phyloP scores from a whole-genome alignment of 169 alveolate genomes.

The Babesia caballi region DNA sequence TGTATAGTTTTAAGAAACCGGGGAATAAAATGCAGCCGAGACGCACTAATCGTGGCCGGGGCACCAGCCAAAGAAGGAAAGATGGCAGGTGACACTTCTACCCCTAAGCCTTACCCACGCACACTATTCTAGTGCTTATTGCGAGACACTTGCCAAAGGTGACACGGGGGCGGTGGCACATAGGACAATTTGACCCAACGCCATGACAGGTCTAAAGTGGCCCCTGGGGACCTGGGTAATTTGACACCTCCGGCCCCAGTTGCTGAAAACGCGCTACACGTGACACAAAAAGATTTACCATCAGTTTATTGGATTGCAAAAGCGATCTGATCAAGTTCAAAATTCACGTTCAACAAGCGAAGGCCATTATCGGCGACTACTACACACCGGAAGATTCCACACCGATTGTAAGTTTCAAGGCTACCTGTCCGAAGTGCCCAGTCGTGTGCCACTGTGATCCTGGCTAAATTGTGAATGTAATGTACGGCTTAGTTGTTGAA shows the following conservation, averaged over 20 bases:
- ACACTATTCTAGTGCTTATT: no score
- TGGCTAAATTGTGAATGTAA: neutral
- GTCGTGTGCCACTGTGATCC: neutral
- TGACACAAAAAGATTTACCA: slow-evolving; percentile 1
- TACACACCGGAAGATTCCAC: neutral
- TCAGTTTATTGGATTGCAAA: neutral
- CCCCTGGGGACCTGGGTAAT: slow-evolving; percentile 31
- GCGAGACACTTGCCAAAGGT: no score
- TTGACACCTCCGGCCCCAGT: slow-evolving; percentile 52
- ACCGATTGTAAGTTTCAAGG: slow-evolving; percentile 1
- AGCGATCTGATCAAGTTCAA: neutral
- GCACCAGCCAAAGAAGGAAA: no score
- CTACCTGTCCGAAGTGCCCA: neutral
- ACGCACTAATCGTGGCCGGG: no score
- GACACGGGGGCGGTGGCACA: neutral
- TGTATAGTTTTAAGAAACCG: no score
- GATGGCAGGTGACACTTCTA: no score
- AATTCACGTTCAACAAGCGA: neutral
- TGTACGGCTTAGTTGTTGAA: neutral
- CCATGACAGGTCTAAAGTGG: slow-evolving; percentile 3
- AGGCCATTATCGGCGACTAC: neutral
- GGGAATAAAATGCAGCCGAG: no score
- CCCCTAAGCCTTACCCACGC: no score
- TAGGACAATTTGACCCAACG: neutral
- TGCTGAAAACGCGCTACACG: neutral